Evolutionary conservation across 2,329 filamentous ascomycete genomes (phyloP), one percentile per base, ranked within the genome.

Genomic region (Knoxdaviesia proteae): DNA sequence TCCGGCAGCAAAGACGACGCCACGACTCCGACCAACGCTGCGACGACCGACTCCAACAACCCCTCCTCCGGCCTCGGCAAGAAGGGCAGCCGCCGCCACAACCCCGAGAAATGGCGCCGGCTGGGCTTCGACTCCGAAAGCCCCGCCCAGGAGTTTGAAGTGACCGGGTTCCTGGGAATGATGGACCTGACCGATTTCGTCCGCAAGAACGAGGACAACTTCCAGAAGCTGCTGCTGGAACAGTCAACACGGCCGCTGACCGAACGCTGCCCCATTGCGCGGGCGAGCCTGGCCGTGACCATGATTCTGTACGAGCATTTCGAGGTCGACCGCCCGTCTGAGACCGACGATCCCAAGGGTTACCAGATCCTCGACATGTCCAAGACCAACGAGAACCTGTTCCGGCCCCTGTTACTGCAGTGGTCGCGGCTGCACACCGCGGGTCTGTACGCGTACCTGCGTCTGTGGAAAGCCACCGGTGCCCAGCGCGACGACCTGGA

Each of bases 181-280:
- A 96, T 98, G 87, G 90, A 98, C 57, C 61, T 98, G 53, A 84
- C 86, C 2, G 87, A 96, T 58, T 98, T 84, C 56, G 84, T 94
- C 40, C 74, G 81, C 53, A 93, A 86, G 55, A 79, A 94, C 54
- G 84, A 94, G 56, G 87, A 94, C 54, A 75, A 76, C 7, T 96
- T 93, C 51, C 87, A 94, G 56, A 94, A 93, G 61, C 67, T 93
- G 50, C 62, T 98, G 10, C 64, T 94, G 34, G 90, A 98, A 59
- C 90, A 98, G 59, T 80, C 83, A 4, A 75, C 78, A 6, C 75
- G 76, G 52, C 72, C 81, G 2, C 52, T 72, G 29, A 64, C 74
- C 42, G 74, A 84, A 54, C 74, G 88, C 35, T 94, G 87, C 56
- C 90, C 90, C 1, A 69, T 98, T 49, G 86, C 87, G 4, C 73